phyloP scores from a whole-genome alignment of 2,329 filamentous ascomycete genomes.

The Sclerotinia spermophila region DNA sequence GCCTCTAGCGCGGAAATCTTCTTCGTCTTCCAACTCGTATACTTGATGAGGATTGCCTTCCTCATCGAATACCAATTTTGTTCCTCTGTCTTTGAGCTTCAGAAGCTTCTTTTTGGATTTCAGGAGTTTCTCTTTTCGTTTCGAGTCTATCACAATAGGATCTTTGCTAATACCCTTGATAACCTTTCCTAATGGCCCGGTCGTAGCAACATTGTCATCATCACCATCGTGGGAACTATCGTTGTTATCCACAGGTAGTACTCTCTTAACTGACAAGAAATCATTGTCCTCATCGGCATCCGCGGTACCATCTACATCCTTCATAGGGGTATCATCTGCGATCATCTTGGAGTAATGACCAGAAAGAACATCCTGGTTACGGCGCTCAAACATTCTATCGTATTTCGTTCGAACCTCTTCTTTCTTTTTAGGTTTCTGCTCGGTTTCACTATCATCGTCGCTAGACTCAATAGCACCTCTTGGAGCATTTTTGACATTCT shows the following conservation, averaged over 20 bases:
- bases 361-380: slow-evolving; percentile 94
- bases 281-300: slow-evolving; percentile 70
- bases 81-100: slow-evolving; percentile 83
- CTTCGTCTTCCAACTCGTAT: slow-evolving; percentile 86
- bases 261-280: slow-evolving; percentile 85
- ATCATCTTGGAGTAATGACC: slow-evolving; percentile 89
- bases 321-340: slow-evolving; percentile 50
- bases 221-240: slow-evolving; percentile 43
- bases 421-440: slow-evolving; percentile 59
- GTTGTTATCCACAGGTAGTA: slow-evolving; percentile 66
- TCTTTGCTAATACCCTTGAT: slow-evolving; percentile 65
- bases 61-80: slow-evolving; percentile 87
- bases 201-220: slow-evolving; percentile 39
- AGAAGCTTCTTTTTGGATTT: slow-evolving; percentile 91
- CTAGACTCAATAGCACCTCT: slow-evolving; percentile 59
- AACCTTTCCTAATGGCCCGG: slow-evolving; percentile 50
- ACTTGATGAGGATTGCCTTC: slow-evolving; percentile 80
- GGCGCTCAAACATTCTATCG: slow-evolving; percentile 95
- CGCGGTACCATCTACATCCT: slow-evolving; percentile 43
- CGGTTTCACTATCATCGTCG: slow-evolving; percentile 56
- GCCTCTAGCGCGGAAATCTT: slow-evolving; percentile 71
- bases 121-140: slow-evolving; percentile 92
- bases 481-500: slow-evolving; percentile 81
- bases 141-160: slow-evolving; percentile 83
- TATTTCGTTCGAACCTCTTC: slow-evolving; percentile 84